Evolutionary conservation across 495 filamentous ascomycete genomes (phyloP).

Genomic region (Pyronema domesticum): DNA sequence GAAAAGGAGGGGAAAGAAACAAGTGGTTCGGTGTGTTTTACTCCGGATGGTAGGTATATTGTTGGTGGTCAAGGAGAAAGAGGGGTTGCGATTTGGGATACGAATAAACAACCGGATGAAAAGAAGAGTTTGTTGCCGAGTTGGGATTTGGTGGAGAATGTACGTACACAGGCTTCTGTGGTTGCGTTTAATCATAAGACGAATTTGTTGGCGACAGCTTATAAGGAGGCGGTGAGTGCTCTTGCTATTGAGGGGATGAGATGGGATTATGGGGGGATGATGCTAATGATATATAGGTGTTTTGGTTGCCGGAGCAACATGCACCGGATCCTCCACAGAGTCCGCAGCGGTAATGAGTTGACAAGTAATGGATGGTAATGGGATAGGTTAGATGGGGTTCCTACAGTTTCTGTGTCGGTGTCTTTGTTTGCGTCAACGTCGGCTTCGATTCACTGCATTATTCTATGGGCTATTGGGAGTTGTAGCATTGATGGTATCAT

Average conservation of each 20-base stretch:
- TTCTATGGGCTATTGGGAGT: no score
- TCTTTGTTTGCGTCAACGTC: no score
- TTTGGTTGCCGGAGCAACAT: constrained; percentile 74
- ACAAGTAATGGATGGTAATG: no score
- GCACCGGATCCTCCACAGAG: constrained; percentile 20
- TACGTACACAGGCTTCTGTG: constrained; percentile 45
- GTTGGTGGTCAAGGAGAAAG: constrained; percentile 56
- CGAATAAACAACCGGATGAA: constrained; percentile 35
- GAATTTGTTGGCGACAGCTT: constrained; percentile 76
- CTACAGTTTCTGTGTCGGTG: no score
- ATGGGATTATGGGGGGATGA: constrained; percentile 6
- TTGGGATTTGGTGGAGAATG: constrained; percentile 39
- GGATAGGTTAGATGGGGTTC: no score
- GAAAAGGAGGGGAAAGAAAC: constrained; percentile 27
- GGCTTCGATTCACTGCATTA: no score
- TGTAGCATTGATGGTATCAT: no score
- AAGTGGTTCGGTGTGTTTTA: constrained; percentile 69
- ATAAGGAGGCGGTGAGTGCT: constrained; percentile 50
- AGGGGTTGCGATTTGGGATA: constrained; percentile 72
- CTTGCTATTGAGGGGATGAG: background rate
- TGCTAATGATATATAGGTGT: constrained; percentile 24
- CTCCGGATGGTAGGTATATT: constrained; percentile 72
- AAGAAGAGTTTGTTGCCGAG: constrained; percentile 47
- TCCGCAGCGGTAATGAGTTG: background rate
- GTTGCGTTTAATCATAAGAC: constrained; percentile 78